Conservation (phyloP, 1,139 yeast genomes). For the Hyphopichia pseudoburtonii region DNA sequence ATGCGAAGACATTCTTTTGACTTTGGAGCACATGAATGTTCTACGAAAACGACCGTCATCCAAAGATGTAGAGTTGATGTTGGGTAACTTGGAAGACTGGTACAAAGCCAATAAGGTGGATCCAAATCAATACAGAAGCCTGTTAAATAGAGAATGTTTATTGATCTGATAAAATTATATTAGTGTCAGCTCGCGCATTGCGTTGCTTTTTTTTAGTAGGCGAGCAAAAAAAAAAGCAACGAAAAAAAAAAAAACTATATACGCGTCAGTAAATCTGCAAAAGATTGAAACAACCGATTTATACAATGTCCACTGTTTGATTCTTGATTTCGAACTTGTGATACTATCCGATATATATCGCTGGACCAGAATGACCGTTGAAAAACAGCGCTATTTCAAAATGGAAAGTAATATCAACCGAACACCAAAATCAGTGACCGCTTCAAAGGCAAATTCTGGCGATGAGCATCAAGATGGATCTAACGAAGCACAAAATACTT, state of each 20-base stretch:
- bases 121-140: constrained; percentile 20
- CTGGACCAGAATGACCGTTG: constrained; percentile 9
- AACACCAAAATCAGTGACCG: too few species aligned
- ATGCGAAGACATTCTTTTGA: constrained; percentile 62
- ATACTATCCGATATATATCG: too few species aligned
- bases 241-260: too few species aligned
- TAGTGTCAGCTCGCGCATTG: not conserved
- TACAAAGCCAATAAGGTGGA: constrained; percentile 25
- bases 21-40: constrained; percentile 63
- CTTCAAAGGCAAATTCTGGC: too few species aligned
- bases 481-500: not conserved
- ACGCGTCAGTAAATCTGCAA: not conserved
- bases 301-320: too few species aligned
- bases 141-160: constrained; percentile 30
- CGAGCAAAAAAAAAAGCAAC: not conserved
- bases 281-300: too few species aligned
- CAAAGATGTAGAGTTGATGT: constrained; percentile 14
- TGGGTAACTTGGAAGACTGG: constrained; percentile 30
- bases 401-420: constrained; percentile 1
- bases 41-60: constrained; percentile 23
- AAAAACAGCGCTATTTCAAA: constrained; percentile 8
- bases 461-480: not conserved
- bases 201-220: not conserved
- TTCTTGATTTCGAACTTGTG: too few species aligned
- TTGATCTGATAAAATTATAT: constrained; percentile 14